Base-by-base conservation (phyloP, 2,329 filamentous ascomycete genomes). In the Fusarium phyllophilum region DNA sequence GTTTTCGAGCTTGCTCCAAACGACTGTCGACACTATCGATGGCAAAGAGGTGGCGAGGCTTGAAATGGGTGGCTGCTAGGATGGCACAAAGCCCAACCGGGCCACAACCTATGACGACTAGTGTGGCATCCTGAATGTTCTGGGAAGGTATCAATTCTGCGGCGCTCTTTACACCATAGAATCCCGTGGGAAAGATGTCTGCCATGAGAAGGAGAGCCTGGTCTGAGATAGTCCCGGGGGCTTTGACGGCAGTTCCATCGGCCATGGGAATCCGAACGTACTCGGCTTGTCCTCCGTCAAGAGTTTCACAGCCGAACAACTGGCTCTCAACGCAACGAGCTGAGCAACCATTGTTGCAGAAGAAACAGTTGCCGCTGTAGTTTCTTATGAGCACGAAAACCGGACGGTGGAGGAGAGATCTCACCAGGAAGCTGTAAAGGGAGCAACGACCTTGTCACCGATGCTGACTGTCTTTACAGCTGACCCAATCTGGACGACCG, bases 101-200 rank as follows among this genome's bases (percentile, higher is more conserved):
- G 1, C 95, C 95, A 79, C 95, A 97, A 10, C 95, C 95, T 67
- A 97, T 89, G 26, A 97, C 85, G 3, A 97, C 93, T 0, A 94
- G 91, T 1, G 92, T 93, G 68, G 91, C 89, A 20, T 84, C 77
- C n/a, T 81, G 78, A n/a, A 83, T 69, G 31, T 80, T 72, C 10
- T 79, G 69, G n/a, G 70, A 74, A 29, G 78, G 75, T 44, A 92
- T 86, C 78, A 91, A 84, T 65, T 89, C 89, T 81, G 97, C 92
- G 12, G 91, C 95, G 78, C 94, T 96, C 65, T 88, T 87, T 9
- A 93, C 93, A 12, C 94, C 95, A 77, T 95, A 97, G 83, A 90
- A 97, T 13, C 95, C 93, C 0, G 92, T 94, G 3, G 95, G 95
- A 82, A 96, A 97, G 77, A 97, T 97, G 79, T 97, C 95, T 22